Base-by-base conservation (phyloP, 495 filamentous ascomycete species). In the Neurospora intermedia region DNA sequence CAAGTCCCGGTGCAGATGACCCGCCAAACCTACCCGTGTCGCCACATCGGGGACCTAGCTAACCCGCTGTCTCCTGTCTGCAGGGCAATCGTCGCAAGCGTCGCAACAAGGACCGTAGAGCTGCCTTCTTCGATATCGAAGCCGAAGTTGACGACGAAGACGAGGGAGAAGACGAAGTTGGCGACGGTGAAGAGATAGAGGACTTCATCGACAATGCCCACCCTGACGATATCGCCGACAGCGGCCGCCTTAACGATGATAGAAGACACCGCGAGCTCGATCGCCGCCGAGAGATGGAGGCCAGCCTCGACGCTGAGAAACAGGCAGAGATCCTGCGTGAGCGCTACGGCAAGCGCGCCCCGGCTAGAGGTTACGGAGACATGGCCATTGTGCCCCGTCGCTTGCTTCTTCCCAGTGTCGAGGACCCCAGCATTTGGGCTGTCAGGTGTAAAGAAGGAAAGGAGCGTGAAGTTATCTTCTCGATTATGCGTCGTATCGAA, bases 61-160 rank as follows among this genome's bases (percentile, higher is more conserved):
- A 66, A 66, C 54, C 27, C 45, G 8, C 41, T 46, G 40, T 73
- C 77, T 31, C 2, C 3, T 77, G 48, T 77, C 41, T 66, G 40
- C 75, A 96, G 91, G 87, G 87, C 76, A 93, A 90, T 75, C 91
- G 92, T 59, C 86, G 89, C 74, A 98, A 98, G 80, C 92, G 94
- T 66, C 86, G 87, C 79, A 66, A 66, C 54, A 89, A 88, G 78
- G 89, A 91, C 74, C 87, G 85, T 71, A 87, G 92, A 71, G 91
- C 92, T 74, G 87, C 89, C 69, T 98, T 97, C 89, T 87, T 99
- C 82, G 96, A 99, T 87, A 91, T 92, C 74, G 96, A 98, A 84
- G 95, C 95, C 78, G 96, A 97, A 82, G 95, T 98, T 72, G 95
- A 97, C 75, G 95, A 92, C 71, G 95, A 99, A 69, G 95, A 98